Percentiles rank a stretch among this genome's conserved stretches.
Conservation (phyloP, 306 rosid species). For the Prunus padus region DNA sequence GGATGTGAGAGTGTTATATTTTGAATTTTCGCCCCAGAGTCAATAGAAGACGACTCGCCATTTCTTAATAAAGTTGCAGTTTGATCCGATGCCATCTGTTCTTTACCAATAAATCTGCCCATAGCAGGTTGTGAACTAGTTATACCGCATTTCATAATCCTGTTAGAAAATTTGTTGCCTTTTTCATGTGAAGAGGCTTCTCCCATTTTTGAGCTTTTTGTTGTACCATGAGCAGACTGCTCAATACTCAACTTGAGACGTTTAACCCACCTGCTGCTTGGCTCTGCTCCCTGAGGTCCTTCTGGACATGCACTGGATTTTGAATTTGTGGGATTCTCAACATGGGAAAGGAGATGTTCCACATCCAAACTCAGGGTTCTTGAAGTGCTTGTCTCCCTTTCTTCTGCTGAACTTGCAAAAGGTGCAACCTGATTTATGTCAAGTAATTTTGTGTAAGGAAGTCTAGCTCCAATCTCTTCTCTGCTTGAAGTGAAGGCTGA, state of each 20-base stretch:
- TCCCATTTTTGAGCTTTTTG: constrained; percentile 48
- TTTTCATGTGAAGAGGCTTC: constrained; percentile 51
- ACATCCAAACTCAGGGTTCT: constrained; percentile 76
- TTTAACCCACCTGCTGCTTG: constrained; percentile 70
- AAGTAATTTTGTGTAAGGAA: constrained; percentile 26
- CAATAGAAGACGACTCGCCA: constrained; percentile 28
- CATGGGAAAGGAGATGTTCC: constrained; percentile 61
- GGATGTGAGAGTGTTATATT: constrained; percentile 66
- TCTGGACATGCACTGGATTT: constrained; percentile 35
- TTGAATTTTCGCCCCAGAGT: constrained; percentile 35
- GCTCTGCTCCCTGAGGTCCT: constrained; percentile 49
- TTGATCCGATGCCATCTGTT: constrained; percentile 24
- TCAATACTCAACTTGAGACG: constrained; percentile 61
- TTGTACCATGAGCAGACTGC: constrained; percentile 46
- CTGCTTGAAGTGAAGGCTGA: constrained; percentile 35
- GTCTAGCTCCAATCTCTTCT: constrained; percentile 37
- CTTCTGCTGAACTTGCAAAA: constrained; percentile 42
- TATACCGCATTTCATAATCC: constrained; percentile 33
- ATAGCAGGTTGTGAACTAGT: constrained; percentile 39
- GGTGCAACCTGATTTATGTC: constrained; percentile 53
- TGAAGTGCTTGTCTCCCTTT: constrained; percentile 69
- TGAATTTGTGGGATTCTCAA: constrained; percentile 40
- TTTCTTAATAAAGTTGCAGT: constrained; percentile 27
- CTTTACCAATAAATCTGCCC: constrained; percentile 30
- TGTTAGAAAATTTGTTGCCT: constrained; percentile 26